A percentile compares a stretch with the other conserved stretches of the same genome.
Conservation (phyloP, 2,329 filamentous ascomycete genomes). For the Chaetomium strumarium region DNA sequence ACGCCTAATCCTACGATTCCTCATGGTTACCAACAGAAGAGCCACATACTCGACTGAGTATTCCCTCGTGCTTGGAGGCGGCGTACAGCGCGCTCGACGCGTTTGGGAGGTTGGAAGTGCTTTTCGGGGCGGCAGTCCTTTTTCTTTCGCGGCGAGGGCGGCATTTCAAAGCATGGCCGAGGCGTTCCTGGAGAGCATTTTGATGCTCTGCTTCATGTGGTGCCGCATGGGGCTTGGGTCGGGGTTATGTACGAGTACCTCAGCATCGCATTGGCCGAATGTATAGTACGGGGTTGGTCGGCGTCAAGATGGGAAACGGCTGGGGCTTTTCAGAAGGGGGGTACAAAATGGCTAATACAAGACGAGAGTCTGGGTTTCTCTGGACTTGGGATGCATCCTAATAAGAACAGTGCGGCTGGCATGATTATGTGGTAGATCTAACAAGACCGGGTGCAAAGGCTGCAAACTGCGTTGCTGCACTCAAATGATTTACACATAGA, state of each 20-base stretch:
- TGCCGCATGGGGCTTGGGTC: background rate
- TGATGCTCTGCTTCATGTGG: constrained; percentile 4
- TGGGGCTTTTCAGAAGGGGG: background rate
- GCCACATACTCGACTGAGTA: background rate
- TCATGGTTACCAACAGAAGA: constrained; percentile 1
- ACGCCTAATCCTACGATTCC: constrained; percentile 10
- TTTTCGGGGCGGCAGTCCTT: constrained; percentile 1
- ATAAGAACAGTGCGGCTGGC: background rate
- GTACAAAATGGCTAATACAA: constrained; percentile 12
- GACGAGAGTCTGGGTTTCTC: background rate
- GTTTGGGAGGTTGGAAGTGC: constrained; percentile 3
- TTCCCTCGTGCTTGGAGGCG: background rate
- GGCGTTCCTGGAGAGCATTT: constrained; percentile 21
- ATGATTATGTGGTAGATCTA: background rate
- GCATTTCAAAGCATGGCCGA: constrained; percentile 20
- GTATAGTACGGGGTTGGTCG: constrained; percentile 21
- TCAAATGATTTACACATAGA: no score
- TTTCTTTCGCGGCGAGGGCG: constrained; percentile 9
- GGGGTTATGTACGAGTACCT: constrained; percentile 27
- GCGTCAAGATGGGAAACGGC: background rate
- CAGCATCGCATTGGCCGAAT: constrained; percentile 26
- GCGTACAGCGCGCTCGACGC: background rate
- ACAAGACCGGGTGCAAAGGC: no score
- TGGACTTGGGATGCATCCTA: background rate
- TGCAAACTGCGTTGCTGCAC: no score